Evolutionary conservation across 352 stramenopile genomes (phyloP).

Genomic region (Globisporangium takayamanum): DNA sequence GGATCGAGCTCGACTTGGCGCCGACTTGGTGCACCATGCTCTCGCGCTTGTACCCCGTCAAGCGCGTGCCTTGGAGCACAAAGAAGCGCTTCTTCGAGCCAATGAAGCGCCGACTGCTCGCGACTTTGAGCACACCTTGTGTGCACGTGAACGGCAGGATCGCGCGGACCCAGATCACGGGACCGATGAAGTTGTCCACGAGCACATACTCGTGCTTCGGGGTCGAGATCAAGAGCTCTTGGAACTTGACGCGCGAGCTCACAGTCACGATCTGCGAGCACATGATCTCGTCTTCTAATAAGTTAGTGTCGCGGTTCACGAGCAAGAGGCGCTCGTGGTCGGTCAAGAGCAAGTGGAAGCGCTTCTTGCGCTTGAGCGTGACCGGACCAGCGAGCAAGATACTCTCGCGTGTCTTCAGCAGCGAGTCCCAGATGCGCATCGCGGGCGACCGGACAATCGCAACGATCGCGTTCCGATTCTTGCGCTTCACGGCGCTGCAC

Average conservation of each 20-base stretch:
- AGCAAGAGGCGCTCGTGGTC: conserved; percentile 82
- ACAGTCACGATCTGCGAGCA: conserved; percentile 84
- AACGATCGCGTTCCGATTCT: conserved; percentile 80
- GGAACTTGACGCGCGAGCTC: conserved; percentile 71
- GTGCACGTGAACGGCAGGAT: conserved; percentile 84
- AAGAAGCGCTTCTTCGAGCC: conserved; percentile 86
- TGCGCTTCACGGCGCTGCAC: conserved; percentile 65
- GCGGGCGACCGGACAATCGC: conserved; percentile 75
- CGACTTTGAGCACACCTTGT: conserved; percentile 75
- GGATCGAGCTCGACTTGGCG: conserved; percentile 66
- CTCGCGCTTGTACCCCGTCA: conserved; percentile 76
- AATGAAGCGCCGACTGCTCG: conserved; percentile 68
- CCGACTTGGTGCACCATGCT: conserved; percentile 63
- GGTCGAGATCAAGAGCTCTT: conserved; percentile 69
- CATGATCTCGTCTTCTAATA: conserved; percentile 87
- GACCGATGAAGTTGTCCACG: conserved; percentile 82
- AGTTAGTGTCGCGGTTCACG: conserved; percentile 86
- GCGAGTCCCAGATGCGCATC: conserved; percentile 78
- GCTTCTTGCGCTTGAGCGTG: conserved; percentile 80
- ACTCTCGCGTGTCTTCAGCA: conserved; percentile 79
- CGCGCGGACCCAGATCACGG: conserved; percentile 78
- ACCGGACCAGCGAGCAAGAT: conserved; percentile 76
- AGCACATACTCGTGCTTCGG: conserved; percentile 74
- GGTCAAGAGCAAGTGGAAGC: conserved; percentile 77
- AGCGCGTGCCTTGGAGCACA: conserved; percentile 47